Conservation (phyloP, 331 rosid species). For the Telfairia occidentalis region DNA sequence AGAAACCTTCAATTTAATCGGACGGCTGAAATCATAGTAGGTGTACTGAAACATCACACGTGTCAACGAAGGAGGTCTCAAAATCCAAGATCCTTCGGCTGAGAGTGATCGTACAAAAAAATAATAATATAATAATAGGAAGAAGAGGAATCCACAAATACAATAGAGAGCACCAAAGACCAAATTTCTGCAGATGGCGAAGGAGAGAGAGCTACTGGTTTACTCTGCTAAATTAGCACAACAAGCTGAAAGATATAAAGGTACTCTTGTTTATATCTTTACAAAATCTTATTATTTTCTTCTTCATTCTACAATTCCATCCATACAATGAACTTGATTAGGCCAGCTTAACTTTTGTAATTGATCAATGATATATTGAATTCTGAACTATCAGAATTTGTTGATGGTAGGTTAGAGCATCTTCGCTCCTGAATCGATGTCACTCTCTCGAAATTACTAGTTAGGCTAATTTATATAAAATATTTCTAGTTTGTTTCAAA, state of each 20-base stretch:
- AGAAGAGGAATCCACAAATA: too few species aligned
- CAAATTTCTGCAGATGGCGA: conserved; percentile 11
- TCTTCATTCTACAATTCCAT: neutral
- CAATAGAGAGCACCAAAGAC: neutral
- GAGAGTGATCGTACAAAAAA: too few species aligned
- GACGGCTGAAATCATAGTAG: too few species aligned
- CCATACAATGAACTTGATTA: neutral
- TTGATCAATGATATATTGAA: neutral
- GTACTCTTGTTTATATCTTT: conserved; percentile 14
- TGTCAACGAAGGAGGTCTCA: too few species aligned
- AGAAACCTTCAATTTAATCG: too few species aligned
- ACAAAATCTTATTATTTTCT: neutral
- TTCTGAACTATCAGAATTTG: neutral
- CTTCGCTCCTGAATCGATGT: neutral
- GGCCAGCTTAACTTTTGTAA: neutral
- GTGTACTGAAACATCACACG: too few species aligned
- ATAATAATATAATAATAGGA: too few species aligned
- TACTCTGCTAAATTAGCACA: conserved; percentile 30
- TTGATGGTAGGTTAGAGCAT: neutral
- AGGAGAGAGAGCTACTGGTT: conserved; percentile 21
- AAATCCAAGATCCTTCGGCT: too few species aligned
- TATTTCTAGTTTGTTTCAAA: too few species aligned
- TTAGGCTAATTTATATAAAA: too few species aligned
- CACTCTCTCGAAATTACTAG: neutral
- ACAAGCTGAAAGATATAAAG: conserved; percentile 34